Conservation (phyloP, 2,329 filamentous ascomycete species). For the Purpureocillium lavendulum region DNA sequence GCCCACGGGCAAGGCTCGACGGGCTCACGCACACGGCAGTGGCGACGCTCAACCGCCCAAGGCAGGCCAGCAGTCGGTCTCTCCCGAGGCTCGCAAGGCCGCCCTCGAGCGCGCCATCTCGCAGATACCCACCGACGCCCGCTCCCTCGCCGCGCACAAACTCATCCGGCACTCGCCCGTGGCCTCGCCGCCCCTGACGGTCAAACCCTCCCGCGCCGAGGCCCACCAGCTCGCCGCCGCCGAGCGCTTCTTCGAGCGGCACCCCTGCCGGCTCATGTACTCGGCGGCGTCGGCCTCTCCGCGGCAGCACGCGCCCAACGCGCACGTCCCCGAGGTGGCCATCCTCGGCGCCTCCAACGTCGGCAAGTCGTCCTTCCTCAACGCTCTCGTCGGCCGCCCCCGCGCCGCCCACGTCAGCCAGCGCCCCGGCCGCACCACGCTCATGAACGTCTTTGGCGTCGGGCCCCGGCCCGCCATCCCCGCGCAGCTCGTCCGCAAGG, state of each 20-base stretch:
- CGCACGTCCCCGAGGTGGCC: slow-evolving; percentile 54
- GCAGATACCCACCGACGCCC: slow-evolving; percentile 4
- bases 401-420: slow-evolving; percentile 40
- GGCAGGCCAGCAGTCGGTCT: too few species aligned
- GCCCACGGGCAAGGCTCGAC: too few species aligned
- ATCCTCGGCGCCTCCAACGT: slow-evolving; percentile 83
- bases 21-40: too few species aligned
- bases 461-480: slow-evolving; percentile 29
- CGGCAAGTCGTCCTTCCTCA: slow-evolving; percentile 83
- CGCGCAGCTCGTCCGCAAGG: slow-evolving; percentile 16
- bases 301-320: slow-evolving; percentile 41
- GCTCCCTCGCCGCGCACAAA: slow-evolving; percentile 8
- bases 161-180: slow-evolving; percentile 9
- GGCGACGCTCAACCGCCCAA: too few species aligned
- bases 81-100: neutral
- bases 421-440: slow-evolving; percentile 42
- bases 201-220: slow-evolving; percentile 11
- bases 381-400: slow-evolving; percentile 56
- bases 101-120: neutral
- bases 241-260: slow-evolving; percentile 20
- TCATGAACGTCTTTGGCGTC: slow-evolving; percentile 49
- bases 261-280: slow-evolving; percentile 35
- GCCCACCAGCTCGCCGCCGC: slow-evolving; percentile 16
- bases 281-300: slow-evolving; percentile 32
- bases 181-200: slow-evolving; percentile 5